Percentiles rank a stretch among this genome's conserved stretches.
These are phyloP conservation scores for Verbena officinalis DNA, from an alignment of 257 asterid genomes.

Conservation along the genomic window DNA sequence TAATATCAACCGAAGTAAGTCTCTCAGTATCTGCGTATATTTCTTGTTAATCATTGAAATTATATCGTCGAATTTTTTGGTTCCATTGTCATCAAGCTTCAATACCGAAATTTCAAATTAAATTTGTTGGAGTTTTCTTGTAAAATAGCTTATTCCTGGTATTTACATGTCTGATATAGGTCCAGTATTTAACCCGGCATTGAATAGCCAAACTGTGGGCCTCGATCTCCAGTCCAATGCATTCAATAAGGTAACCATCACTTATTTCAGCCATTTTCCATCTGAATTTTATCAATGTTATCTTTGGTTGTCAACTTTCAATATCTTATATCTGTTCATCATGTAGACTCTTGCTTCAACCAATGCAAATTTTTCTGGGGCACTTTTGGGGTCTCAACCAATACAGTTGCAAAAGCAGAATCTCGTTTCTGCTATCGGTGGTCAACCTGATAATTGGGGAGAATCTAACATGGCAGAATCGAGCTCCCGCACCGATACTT, in stretches of 20 bases:
- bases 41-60: not conserved
- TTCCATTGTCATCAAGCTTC: slow-evolving; percentile 18
- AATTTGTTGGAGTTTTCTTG: not conserved
- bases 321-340: slow-evolving; percentile 24
- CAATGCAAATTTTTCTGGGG: slow-evolving; percentile 44
- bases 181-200: slow-evolving; percentile 45
- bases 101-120: not conserved
- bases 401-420: slow-evolving; percentile 45
- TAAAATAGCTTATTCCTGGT: not conserved
- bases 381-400: slow-evolving; percentile 48
- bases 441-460: slow-evolving; percentile 80
- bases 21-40: not conserved
- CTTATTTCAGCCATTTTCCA: slow-evolving; percentile 4
- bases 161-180: slow-evolving; percentile 37
- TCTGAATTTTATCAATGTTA: not conserved
- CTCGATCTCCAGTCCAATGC: slow-evolving; percentile 51
- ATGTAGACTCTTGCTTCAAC: slow-evolving; percentile 47
- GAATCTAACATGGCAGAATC: slow-evolving; percentile 90
- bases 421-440: slow-evolving; percentile 44
- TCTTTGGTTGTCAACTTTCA: slow-evolving; percentile 16
- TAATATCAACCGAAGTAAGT: slow-evolving; percentile 56
- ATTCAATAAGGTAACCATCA: slow-evolving; percentile 54
- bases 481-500: slow-evolving; percentile 78
- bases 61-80: not conserved
- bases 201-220: slow-evolving; percentile 48